Evolutionary conservation across 106 monocot genomes (phyloP), one percentile per base, ranked within the genome.

Genomic region (Dioscorea zingiberensis): DNA sequence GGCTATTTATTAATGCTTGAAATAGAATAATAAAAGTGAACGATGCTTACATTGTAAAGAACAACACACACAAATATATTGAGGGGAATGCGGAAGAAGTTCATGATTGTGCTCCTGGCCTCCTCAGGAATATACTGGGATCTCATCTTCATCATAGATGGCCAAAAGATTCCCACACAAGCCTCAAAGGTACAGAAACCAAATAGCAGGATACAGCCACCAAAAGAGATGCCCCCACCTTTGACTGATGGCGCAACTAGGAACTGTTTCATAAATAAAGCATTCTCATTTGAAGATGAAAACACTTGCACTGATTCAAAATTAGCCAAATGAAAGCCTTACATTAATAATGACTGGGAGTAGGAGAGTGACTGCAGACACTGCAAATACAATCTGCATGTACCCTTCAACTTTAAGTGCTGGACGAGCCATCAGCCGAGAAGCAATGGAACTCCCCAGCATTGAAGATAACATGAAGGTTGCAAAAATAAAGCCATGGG

Each of bases 61-160:
- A 93, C 86, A 30, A 98, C 76, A 64, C 97, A 98, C 51, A 93
- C 97, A 56, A 98, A 98, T 26, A 92, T 84, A 66, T 98, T 98
- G 32, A 98, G 92, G 13, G 97, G 97, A 58, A 98, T 82, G 25
- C 97, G 88, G 74, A 98, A 98, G 80, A 98, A 98, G 74, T 93
- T 98, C 97, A 98, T 93, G 76, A 98, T 98, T 13, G 97, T 98
- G 81, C 97, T 98, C 66, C 97, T 88, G 4, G 92, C 92, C 69
- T 98, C 97, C 76, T 98, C 97, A 48, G 97, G 97, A 61, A 97
- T 92, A 69, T 92, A 97, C 64, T 97, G 97, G 9, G 97, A 97
- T 68, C 97, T 83, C 97, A 97, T 97, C 60, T 92, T 97, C 97
- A 97, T 97, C 62, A 97, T 97, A 48, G 92, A 97, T 48, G 97